phyloP scores from a whole-genome alignment of 1,284 basidiomycete genomes.

The Tilletia indica region DNA sequence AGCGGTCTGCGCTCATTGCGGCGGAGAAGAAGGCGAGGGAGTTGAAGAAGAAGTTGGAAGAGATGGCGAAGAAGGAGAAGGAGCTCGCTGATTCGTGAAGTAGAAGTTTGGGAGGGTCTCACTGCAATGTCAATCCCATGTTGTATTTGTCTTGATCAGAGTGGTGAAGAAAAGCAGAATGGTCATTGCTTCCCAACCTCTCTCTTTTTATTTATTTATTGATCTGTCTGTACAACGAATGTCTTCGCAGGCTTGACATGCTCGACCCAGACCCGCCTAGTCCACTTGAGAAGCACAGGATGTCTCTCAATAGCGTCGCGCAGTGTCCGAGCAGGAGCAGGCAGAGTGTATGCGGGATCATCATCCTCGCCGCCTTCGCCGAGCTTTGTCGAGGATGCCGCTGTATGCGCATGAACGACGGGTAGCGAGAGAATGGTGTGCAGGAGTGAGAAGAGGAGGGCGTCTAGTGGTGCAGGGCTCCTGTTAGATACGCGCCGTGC shows the following conservation, averaged over 20 bases:
- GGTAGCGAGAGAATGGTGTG: constrained; percentile 39
- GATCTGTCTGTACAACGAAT: neutral
- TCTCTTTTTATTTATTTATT: too few relatives aligned
- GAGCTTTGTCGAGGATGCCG: too few relatives aligned
- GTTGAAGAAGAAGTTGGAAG: constrained; percentile 26
- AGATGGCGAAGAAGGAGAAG: constrained; percentile 9
- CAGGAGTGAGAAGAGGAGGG: constrained; percentile 35
- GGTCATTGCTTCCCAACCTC: too few relatives aligned
- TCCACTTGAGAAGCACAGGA: constrained; percentile 33
- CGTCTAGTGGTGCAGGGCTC: constrained; percentile 32
- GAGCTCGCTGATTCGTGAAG: neutral
- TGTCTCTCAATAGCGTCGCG: constrained; percentile 29
- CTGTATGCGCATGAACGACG: constrained; percentile 18
- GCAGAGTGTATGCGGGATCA: neutral
- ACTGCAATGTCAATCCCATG: neutral
- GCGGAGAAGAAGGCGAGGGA: constrained; percentile 51
- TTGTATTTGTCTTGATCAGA: neutral
- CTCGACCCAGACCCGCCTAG: constrained; percentile 31
- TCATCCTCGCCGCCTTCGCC: constrained; percentile 18
- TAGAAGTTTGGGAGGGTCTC: neutral
- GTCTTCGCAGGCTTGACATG: constrained; percentile 24
- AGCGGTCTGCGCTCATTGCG: constrained; percentile 49
- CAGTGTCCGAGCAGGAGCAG: neutral
- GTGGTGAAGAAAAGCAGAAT: too few relatives aligned
- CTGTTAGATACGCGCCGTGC: neutral